Base-by-base conservation (phyloP, 2,329 filamentous ascomycete species). In the Penicillium sp. region DNA sequence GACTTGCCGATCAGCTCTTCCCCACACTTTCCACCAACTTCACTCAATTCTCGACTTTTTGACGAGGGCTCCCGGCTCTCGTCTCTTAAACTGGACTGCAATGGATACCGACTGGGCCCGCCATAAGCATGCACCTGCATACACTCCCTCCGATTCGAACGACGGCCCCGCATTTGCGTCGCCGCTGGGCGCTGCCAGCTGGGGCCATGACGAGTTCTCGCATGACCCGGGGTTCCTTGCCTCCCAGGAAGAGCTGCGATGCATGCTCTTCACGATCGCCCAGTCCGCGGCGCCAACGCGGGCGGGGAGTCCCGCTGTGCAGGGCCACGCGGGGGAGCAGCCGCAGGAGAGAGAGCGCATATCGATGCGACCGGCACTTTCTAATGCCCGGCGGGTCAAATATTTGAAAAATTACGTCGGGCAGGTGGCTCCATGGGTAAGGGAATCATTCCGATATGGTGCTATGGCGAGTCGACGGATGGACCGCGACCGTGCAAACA, bases 371-470 rank as follows among this genome's bases (percentile, higher is more conserved):
- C 60, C 55, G 44, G 58, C 62, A 7, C 54, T 76, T 14, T 68
- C 70, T 0, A 67, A 61, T n/a, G 57, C 60, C 1, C 63, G 68
- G 8, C 61, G 72, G 16, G 57, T 76, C 4, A 63, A 70, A 40
- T 77, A 76, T 44, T 59, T 79, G 31, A 74, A 77, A 38, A 76
- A 80, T 40, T 83, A 80, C 63, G 74, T 82, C 20, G 74, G 76
- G 1, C 75, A 81, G 50, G 76, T 81, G 36, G 79, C 79, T 3
- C 77, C 76, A 20, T 82, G 79, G 79, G 75, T 78, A 54, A 51
- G 66, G 58, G 4, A 14, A 44, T 11, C 22, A 0, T 4, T 24
- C 16, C 25, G n/a, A 16, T 4, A 9, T 11, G 4, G 2, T n/a
- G 4, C 1, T 1, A 35, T 42, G n/a, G n/a, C n/a, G n/a, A n/a